Evolutionary conservation across 2,329 filamentous ascomycete genomes (phyloP).

Genomic region (Colletotrichum tamarilloi): DNA sequence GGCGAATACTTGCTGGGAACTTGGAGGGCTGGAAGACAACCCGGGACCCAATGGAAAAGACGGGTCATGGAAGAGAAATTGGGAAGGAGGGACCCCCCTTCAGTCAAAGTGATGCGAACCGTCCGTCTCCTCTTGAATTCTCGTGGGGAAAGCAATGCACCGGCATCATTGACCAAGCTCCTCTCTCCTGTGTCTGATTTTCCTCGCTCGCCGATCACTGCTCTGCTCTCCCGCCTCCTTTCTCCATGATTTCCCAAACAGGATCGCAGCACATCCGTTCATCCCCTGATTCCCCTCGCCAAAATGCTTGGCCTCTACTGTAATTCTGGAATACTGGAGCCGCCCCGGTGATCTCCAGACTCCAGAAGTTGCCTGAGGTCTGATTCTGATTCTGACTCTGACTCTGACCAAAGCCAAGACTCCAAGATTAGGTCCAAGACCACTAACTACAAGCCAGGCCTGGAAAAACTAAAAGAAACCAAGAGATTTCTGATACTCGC

Average conservation of each 20-base stretch:
- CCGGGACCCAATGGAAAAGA: not conserved
- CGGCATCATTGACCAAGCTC: not conserved
- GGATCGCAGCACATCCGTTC: constrained; percentile 31
- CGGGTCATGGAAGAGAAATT: not conserved
- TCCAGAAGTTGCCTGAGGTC: not conserved
- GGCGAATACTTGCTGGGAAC: not conserved
- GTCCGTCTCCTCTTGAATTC: not conserved
- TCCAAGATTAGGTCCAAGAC: not conserved
- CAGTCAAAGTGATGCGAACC: not conserved
- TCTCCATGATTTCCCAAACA: constrained; percentile 34
- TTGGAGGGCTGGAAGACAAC: too few relatives aligned
- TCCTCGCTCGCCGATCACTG: constrained; percentile 28
- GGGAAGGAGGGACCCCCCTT: not conserved
- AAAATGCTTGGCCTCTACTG: constrained; percentile 30
- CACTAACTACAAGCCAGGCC: not conserved
- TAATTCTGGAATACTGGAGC: constrained; percentile 3
- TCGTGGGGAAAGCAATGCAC: constrained; percentile 3
- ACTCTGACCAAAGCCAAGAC: not conserved
- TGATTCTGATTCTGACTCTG: not conserved
- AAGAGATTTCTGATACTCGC: not conserved
- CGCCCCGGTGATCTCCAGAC: constrained; percentile 16
- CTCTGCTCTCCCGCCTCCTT: constrained; percentile 16
- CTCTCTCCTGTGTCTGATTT: constrained; percentile 26
- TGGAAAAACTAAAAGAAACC: not conserved
- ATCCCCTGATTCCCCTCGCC: constrained; percentile 25